These are phyloP conservation scores for Coniophora puteana DNA, from an alignment of 1,284 basidiomycete species.

Conservation along the genomic window DNA sequence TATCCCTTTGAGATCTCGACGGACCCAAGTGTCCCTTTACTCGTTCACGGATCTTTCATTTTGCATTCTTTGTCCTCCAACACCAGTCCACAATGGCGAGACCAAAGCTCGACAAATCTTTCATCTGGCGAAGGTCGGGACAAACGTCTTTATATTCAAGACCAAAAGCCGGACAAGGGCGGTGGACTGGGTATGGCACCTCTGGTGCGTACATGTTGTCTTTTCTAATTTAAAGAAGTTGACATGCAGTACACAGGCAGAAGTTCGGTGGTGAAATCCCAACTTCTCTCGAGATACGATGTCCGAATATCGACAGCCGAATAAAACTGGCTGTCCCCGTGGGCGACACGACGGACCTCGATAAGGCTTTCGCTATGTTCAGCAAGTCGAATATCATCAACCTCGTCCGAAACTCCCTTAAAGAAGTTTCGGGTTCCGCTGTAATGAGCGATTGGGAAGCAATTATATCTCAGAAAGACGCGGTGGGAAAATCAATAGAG, in stretches of 20 bases:
- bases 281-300: slow-evolving; percentile 32
- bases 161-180: slow-evolving; percentile 66
- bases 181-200: slow-evolving; percentile 80
- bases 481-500: slow-evolving; percentile 57
- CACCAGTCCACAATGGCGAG: slow-evolving; percentile 34
- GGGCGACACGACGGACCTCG: slow-evolving; percentile 12
- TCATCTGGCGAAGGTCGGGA: slow-evolving; percentile 53
- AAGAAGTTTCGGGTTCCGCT: slow-evolving; percentile 31
- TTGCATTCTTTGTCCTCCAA: slow-evolving; percentile 66
- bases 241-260: slow-evolving; percentile 42
- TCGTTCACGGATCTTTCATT: slow-evolving; percentile 82
- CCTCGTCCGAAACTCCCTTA: slow-evolving; percentile 55
- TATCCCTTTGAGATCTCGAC: slow-evolving; percentile 56
- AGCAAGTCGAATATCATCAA: slow-evolving; percentile 55
- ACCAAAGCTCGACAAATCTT: slow-evolving; percentile 42
- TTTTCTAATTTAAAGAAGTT: no score
- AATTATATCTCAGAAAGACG: slow-evolving; percentile 51
- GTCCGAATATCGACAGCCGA: slow-evolving; percentile 35
- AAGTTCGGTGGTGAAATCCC: slow-evolving; percentile 52
- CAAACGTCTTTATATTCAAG: slow-evolving; percentile 79
- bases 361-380: slow-evolving; percentile 44
- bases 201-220: slow-evolving; percentile 50
- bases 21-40: slow-evolving; percentile 71
- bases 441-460: slow-evolving; percentile 50
- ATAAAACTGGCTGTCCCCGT: slow-evolving; percentile 25